Base-by-base conservation (phyloP, 192 early-diverging fungal genomes). In the Podochytrium sp. region DNA sequence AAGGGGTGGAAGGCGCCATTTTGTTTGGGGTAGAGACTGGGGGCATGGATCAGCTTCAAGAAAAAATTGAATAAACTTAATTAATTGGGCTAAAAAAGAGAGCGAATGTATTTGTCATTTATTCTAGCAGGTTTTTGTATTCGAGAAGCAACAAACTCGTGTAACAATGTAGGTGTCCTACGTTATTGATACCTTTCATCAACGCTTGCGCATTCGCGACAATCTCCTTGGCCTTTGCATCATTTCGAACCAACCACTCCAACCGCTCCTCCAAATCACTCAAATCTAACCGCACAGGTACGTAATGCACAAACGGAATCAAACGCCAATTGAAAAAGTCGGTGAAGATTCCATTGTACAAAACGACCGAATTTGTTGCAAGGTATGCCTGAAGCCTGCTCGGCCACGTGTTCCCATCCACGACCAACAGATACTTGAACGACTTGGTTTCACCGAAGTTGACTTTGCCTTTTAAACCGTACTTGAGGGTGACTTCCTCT, bases 161-260 rank as follows among this genome's bases (percentile, higher is more conserved):
- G 52, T 69, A 52, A 29, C 66, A 69, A 51, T 69, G 41, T 50
- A 69, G 61, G 23, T 69, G 66, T 30, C 23, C 66, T 7, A 59
- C 6, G 10, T 50, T 6, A 29, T 51, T 59, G 0, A 69, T 34
- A 16, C 23, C 18, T 32, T 41, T 25, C 37, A 69, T 69, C 20
- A 69, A 62, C 7, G 7, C n/a, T 52, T 32, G 53, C 30, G 66
- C 66, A 56, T 69, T 41, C 35, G 0, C 12, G 7, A 23, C 16
- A 71, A 71, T 69, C n/a, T 52, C 57, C 25, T 25, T 12, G n/a
- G 66, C 66, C 23, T 56, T 53, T 33, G 7, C 51, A 25, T 41
- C 43, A 30, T 69, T 42, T 33, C 23, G 12, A 18, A n/a, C 23
- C 41, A 69, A 53, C 66, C 66, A 69, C 7, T n/a, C 16, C 14